Base-by-base conservation (phyloP, 805 yeast genomes). In the Phaffomyces opuntiae region DNA sequence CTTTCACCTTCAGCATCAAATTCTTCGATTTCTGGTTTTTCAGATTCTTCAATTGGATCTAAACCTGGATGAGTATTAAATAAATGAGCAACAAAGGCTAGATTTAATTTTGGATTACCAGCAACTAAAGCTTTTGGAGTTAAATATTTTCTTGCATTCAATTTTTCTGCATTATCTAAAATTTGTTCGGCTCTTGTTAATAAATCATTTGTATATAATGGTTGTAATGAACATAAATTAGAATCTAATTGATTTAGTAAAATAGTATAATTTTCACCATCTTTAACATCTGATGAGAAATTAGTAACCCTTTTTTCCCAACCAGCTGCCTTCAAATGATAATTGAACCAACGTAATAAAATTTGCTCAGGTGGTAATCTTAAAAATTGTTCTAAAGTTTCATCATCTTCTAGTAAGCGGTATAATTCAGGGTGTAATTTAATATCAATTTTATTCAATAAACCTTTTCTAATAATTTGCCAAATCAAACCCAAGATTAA, bases 1-100 rank as follows among this genome's bases (percentile, higher is more conserved):
- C 99, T 86, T 70, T 93, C 99, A 52, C 99, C 99, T 69, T 93
- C 99, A 25, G 99, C 99, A 64, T 93, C 99, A 60, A 93, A 93
- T 55, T 88, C 98, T 70, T 93, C 99, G 56, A 93, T 87, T 63
- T 90, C 98, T 27, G 93, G 87, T 57, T 81, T 84, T 65, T 91
- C 97, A 48, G 71, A 74, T 67, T 90, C 98, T 61, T 87, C 95
- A 53, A 91, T 78, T 48, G 98, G 98, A 49, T 90, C 98, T 53
- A 93, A 76, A 42, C 99, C 98, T 41, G 99, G 99, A 62, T 87
- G 81, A 7, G 96, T 91, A 71, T 93, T 93, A 75, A 93, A 93
- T 63, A 93, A 73, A 64, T 93, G 95, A 38, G 99, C 99, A 48
- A 93, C 97, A 65, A 93, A 93, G 1, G 98, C 98, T 64, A 93